phyloP scores from a whole-genome alignment of 805 yeast species.

The Debaryomyces maramus region DNA sequence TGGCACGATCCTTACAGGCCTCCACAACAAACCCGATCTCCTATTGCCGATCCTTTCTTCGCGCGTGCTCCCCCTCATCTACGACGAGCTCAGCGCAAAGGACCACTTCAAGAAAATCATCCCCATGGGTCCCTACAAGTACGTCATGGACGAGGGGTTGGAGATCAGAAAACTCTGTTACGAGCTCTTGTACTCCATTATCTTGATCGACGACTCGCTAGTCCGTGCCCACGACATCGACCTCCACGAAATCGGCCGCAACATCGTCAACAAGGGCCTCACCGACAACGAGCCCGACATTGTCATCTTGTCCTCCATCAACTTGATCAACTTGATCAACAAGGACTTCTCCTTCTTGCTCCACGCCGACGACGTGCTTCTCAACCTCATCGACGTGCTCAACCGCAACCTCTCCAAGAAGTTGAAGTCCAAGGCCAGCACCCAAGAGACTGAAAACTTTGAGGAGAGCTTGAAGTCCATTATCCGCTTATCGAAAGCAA shows the following conservation, averaged over 20 bases:
- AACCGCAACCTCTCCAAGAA: conserved; percentile 42
- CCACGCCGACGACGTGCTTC: conserved; percentile 9
- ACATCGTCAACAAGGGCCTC: conserved; percentile 50
- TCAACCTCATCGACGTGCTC: conserved; percentile 37
- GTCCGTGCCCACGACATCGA: conserved; percentile 22
- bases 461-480: conserved; percentile 45
- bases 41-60: conserved; percentile 46
- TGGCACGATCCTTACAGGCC: conserved; percentile 56
- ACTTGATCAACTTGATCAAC: conserved; percentile 38
- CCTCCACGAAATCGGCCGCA: conserved; percentile 35
- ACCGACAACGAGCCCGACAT: conserved; percentile 64
- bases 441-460: conserved; percentile 62
- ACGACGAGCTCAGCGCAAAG: conserved; percentile 54
- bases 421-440: conserved; percentile 60
- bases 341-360: conserved; percentile 25
- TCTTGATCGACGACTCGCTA: conserved; percentile 26
- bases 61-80: conserved; percentile 49
- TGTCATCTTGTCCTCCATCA: conserved; percentile 50
- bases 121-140: conserved; percentile 86
- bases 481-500: conserved; percentile 26
- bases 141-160: conserved; percentile 74
- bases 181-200: conserved; percentile 63
- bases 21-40: conserved; percentile 54
- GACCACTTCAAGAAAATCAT: conserved; percentile 61
- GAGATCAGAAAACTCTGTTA: conserved; percentile 71